phyloP scores from a whole-genome alignment of 768 basidiomycete species.

The Leucogyrophana mollusca region DNA sequence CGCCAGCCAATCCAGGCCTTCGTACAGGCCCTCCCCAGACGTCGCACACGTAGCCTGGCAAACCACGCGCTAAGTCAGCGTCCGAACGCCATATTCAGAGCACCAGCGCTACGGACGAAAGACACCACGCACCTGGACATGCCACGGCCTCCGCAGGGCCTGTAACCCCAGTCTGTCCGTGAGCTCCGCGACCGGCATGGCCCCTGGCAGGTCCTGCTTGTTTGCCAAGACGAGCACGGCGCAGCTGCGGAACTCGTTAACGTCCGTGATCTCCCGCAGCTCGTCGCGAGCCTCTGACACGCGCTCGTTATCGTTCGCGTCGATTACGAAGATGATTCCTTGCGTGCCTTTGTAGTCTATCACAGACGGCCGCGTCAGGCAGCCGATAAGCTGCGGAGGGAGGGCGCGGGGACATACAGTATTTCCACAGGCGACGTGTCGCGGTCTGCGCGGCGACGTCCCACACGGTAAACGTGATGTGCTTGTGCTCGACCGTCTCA shows the following conservation, averaged over 20 bases:
- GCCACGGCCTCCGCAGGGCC: constrained; percentile 96
- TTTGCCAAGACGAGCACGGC: constrained; percentile 99
- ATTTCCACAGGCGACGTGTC: constrained; percentile 99
- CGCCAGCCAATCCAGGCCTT: constrained; percentile 45
- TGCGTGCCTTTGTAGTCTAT: constrained; percentile 99
- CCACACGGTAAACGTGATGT: constrained; percentile 99
- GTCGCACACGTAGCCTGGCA: constrained; percentile 97
- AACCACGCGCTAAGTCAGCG: constrained; percentile 14
- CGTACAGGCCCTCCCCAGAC: constrained; percentile 97
- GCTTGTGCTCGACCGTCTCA: constrained; percentile 99
- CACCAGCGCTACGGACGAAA: neutral
- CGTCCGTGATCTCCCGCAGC: constrained; percentile 98
- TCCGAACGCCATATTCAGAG: neutral
- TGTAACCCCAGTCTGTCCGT: constrained; percentile 99
- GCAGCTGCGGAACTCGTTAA: constrained; percentile 98
- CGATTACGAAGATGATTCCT: constrained; percentile 99
- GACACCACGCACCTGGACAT: constrained; percentile 73
- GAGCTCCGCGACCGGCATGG: constrained; percentile 99
- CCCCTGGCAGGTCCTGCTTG: constrained; percentile 99
- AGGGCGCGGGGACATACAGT: constrained; percentile 68
- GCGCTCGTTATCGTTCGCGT: constrained; percentile 99
- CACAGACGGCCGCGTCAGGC: too few species aligned
- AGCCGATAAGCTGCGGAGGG: constrained; percentile 12
- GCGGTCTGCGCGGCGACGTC: constrained; percentile 99
- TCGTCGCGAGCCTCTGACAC: constrained; percentile 98